Conservation (phyloP, 2,329 filamentous ascomycete species). For the Monosporascus sp. region DNA sequence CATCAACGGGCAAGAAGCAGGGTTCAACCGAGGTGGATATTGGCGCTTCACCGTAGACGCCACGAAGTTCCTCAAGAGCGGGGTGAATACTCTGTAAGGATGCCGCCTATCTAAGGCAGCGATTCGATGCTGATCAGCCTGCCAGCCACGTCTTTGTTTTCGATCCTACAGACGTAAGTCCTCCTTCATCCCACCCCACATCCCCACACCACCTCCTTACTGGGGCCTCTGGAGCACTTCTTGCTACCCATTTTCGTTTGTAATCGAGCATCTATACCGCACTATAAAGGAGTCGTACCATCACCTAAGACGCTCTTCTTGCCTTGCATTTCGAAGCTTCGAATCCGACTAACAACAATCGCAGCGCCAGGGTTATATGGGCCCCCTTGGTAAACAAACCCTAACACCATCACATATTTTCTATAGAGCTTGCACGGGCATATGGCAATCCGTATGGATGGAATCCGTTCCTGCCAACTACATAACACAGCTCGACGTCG, state of each 20-base stretch:
- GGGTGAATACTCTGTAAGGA: constrained; percentile 49
- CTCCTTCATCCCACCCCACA: not conserved
- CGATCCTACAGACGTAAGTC: constrained; percentile 55
- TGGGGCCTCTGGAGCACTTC: not conserved
- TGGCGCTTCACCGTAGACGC: constrained; percentile 56
- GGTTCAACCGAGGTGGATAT: constrained; percentile 55
- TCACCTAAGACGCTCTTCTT: too few relatives aligned
- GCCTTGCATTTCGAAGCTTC: not conserved
- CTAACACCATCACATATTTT: constrained; percentile 57
- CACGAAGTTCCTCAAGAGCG: constrained; percentile 39
- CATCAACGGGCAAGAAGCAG: constrained; percentile 48
- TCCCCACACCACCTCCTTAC: not conserved
- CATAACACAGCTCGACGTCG: constrained; percentile 54
- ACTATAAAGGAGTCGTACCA: too few relatives aligned
- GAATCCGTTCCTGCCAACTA: constrained; percentile 54
- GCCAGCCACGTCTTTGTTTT: constrained; percentile 57
- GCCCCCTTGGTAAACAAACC: constrained; percentile 63
- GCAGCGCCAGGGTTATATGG: constrained; percentile 34
- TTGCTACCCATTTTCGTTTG: too few relatives aligned
- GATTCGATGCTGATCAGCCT: not conserved
- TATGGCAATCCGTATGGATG: constrained; percentile 71
- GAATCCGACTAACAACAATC: not conserved
- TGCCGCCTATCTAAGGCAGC: not conserved
- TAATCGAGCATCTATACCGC: too few relatives aligned
- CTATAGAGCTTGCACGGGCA: constrained; percentile 67